Evolutionary conservation across 441 rosid species (phyloP), one percentile per base, ranked within the genome.

Genomic region (Arabidopsis hybrid): DNA sequence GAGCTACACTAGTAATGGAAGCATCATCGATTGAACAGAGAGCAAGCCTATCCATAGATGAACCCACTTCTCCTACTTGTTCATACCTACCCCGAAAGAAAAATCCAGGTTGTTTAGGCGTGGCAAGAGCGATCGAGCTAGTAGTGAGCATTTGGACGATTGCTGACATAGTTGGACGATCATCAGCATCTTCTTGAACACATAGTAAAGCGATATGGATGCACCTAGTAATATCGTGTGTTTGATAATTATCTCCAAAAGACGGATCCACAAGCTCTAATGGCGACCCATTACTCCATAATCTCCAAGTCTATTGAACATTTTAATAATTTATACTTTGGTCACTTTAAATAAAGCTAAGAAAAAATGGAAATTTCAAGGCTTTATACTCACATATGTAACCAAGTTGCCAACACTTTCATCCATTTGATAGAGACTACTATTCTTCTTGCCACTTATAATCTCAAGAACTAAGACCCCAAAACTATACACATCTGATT

Each of bases 151-250:
- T 85, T 5, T 79, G 79, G 42, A 81, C 82, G 29, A 87, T 68
- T 11, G 68, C 52, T 42, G 87, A 78, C 89, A 89, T 87, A 45
- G 71, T 72, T 5, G 95, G 93, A 67, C 89, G 83, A 51, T 80
- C 79, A 1, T 70, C 73, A 36, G 74, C 82, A 42, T 80, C 75
- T 69, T 83, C 83, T 65, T 87, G 86, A 63, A 84, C 87, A 21
- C 93, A 87, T 63, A 84, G 40, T 67, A 89, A 82, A 1, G 82
- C 86, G 5, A 89, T 59, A 31, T 89, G 89, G 42, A 87, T 85
- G 84, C 87, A 79, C 21, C 85, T 59, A 3, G 26, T 32, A 1
- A 83, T 77, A 46, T 66, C 72, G 16, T 49, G 8, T 35, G 13
- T 16, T 8, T 39, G 66, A 66, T 39, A 58, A 1, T 42, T 58